Base-by-base conservation (phyloP, 257 asterid genomes). In the Haberlea rhodopensis region DNA sequence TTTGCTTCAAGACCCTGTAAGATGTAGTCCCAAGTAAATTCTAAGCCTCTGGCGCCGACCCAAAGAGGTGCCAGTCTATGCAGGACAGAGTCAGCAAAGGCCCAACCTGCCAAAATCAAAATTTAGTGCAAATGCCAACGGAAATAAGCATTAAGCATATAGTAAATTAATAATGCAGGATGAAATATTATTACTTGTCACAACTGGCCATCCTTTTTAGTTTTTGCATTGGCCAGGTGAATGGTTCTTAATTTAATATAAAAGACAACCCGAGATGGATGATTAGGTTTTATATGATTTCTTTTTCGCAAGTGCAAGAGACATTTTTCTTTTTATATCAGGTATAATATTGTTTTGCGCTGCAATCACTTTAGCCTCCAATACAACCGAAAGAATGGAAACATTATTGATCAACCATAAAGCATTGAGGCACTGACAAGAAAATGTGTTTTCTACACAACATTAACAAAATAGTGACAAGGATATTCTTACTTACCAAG, bases 1-100 rank as follows among this genome's bases (percentile, higher is more conserved):
- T 92, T 92, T 60, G 99, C 95, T 79, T 92, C 99, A 24, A 92
- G 85, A 69, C 99, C 97, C 81, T 92, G n/a, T n/a, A n/a, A n/a
- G n/a, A n/a, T n/a, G n/a, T n/a, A n/a, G n/a, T n/a, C n/a, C n/a
- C n/a, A n/a, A n/a, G n/a, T n/a, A n/a, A n/a, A n/a, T n/a, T n/a
- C n/a, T n/a, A n/a, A n/a, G n/a, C n/a, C n/a, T n/a, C n/a, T n/a
- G n/a, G n/a, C n/a, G n/a, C n/a, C n/a, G n/a, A n/a, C n/a, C n/a
- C n/a, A n/a, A n/a, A n/a, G n/a, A n/a, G n/a, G n/a, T n/a, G n/a
- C n/a, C n/a, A n/a, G n/a, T n/a, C n/a, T n/a, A n/a, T n/a, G n/a
- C n/a, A n/a, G n/a, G n/a, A n/a, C n/a, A n/a, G n/a, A n/a, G n/a
- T n/a, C n/a, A n/a, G n/a, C n/a, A n/a, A n/a, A n/a, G n/a, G n/a